Evolutionary conservation across 352 stramenopile genomes (phyloP), one percentile per base, ranked within the genome.

Genomic region (Pythium insidiosum): DNA sequence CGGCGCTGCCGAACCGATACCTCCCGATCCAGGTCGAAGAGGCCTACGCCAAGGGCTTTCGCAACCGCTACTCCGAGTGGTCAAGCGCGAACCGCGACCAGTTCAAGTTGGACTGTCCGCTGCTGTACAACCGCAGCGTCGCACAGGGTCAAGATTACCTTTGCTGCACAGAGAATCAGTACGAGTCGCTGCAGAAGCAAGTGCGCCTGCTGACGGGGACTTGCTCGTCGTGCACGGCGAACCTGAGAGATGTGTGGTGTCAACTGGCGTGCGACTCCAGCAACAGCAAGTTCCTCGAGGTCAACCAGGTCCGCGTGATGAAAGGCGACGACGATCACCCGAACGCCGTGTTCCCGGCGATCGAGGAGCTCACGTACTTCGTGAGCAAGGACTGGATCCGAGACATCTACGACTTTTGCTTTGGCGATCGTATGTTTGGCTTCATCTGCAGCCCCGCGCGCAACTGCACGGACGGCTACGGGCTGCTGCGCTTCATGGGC

Each of bases 151-250:
- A 82, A 29, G 66, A 87, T 29, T 63, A 77, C 13, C 36, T 91
- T 7, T 91, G 79, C 56, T 91, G 79, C 55, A 89, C 79, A 0
- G 76, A 91, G 49, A 61, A 46, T n/a, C 76, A 91, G 53, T 91
- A 87, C 43, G 51, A 67, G 38, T 59, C 46, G 5, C 53, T 91
- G 28, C 73, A 77, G 46, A 66, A 56, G 9, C 72, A 88, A 36
- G 54, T 87, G 29, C 65, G 66, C n/a, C 42, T 79, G 58, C 56
- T 89, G 24, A 58, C 60, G 1, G 72, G 65, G 4, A 53, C 73
- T 19, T 89, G 79, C 49, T 64, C 73, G 16, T 63, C 73, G 10
- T 91, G 76, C 51, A 83, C 83, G 56, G 55, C 81, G 41, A 87
- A 87, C 36, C 46, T 88, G 42, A 69, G 68, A 38, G 87, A 88